These are phyloP conservation scores for Pinus taeda DNA, from an alignment of 75 land plant species.

Conservation along the genomic window DNA sequence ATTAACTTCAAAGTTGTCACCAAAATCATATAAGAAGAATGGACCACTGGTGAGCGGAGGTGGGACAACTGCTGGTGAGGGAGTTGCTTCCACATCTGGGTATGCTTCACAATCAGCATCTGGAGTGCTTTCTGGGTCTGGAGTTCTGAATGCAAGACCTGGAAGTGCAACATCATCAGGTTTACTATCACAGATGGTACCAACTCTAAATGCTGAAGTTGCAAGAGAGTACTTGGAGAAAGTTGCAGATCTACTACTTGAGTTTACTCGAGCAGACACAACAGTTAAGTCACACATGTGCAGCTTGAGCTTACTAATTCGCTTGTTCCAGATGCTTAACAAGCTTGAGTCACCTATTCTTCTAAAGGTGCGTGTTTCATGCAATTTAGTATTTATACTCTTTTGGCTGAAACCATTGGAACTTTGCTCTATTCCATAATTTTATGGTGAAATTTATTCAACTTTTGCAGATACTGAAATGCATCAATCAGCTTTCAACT, in stretches of 20 bases:
- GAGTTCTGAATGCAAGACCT: constrained; percentile 81
- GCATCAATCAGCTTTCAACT: constrained; percentile 87
- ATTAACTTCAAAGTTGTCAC: constrained; percentile 23
- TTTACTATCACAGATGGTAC: constrained; percentile 75
- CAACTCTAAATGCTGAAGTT: constrained; percentile 82
- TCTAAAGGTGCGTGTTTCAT: constrained; percentile 60
- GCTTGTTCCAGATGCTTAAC: constrained; percentile 96
- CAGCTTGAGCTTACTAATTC: constrained; percentile 75
- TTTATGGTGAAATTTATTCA: not conserved
- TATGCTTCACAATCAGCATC: constrained; percentile 86
- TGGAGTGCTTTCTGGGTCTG: constrained; percentile 92
- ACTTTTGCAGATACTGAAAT: constrained; percentile 68
- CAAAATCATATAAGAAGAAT: constrained; percentile 31
- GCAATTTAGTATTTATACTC: not conserved
- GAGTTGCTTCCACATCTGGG: constrained; percentile 62
- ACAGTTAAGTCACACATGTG: constrained; percentile 89
- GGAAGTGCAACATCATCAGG: constrained; percentile 97
- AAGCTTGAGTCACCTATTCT: constrained; percentile 91
- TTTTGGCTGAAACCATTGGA: not conserved
- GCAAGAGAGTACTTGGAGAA: constrained; percentile 89
- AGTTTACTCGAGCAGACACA: constrained; percentile 87
- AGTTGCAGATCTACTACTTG: constrained; percentile 92
- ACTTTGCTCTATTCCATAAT: not conserved
- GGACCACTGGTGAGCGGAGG: constrained; percentile 18
- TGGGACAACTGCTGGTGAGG: constrained; percentile 35